A percentile compares a stretch with the other conserved stretches of the same genome.
phyloP scores from a whole-genome alignment of 1,284 basidiomycete genomes.

The Ustilago xerochloae region DNA sequence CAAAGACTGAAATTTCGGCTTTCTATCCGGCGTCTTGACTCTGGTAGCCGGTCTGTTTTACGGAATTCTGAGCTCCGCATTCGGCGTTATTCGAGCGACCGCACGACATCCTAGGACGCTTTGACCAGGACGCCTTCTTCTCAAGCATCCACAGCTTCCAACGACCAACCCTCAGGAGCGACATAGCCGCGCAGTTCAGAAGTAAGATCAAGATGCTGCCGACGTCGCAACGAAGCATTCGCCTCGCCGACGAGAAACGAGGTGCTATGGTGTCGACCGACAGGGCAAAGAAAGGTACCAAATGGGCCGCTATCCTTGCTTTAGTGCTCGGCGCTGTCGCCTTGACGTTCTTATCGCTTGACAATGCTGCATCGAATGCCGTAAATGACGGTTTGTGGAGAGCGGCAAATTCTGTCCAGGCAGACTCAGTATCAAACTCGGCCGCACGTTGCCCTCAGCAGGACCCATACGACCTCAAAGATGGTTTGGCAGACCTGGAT shows the following conservation, averaged over 20 bases:
- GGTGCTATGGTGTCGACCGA: background rate
- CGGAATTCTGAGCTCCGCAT: slow-evolving; percentile 22
- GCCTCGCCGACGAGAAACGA: slow-evolving; percentile 20
- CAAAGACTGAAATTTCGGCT: background rate
- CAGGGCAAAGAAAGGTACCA: slow-evolving; percentile 8
- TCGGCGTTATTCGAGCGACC: background rate
- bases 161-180: too few species aligned
- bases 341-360: slow-evolving; percentile 36
- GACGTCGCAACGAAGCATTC: background rate
- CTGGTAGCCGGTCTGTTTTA: background rate
- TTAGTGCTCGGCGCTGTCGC: slow-evolving; percentile 23
- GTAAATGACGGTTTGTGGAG: slow-evolving; percentile 39
- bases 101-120: slow-evolving; percentile 2
- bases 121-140: background rate
- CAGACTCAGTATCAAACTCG: background rate
- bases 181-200: too few species aligned
- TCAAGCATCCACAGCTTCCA: background rate
- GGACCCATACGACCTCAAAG: slow-evolving; percentile 36
- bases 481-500: slow-evolving; percentile 35
- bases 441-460: slow-evolving; percentile 39
- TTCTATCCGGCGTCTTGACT: slow-evolving; percentile 4
- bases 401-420: slow-evolving; percentile 15
- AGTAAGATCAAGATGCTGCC: slow-evolving; percentile 21
- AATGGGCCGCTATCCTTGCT: slow-evolving; percentile 23
- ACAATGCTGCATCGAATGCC: slow-evolving; percentile 26